phyloP scores from a whole-genome alignment of 2,329 filamentous ascomycete genomes.

The Scedosporium apiospermum region DNA sequence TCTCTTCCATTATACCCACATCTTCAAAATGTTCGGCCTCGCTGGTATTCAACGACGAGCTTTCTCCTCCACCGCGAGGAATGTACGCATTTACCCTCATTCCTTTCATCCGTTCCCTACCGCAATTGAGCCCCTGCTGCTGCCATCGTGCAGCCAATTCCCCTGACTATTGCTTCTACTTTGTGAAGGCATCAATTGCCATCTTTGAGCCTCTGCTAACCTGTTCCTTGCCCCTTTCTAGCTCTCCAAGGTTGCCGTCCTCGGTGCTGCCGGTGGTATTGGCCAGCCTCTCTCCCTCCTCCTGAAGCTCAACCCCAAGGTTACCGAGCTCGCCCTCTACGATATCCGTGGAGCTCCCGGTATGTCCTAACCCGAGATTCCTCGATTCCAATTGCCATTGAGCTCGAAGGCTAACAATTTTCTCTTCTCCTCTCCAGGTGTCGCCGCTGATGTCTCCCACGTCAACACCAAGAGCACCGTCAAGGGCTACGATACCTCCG shows the following conservation, averaged over 20 bases:
- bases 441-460: constrained; percentile 95
- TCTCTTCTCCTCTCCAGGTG: constrained; percentile 48
- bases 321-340: constrained; percentile 90
- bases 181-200: not conserved
- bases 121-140: constrained; percentile 3
- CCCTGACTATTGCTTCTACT: constrained; percentile 2
- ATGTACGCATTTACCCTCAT: constrained; percentile 43
- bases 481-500: constrained; percentile 75
- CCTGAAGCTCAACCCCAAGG: constrained; percentile 95
- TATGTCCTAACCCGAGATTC: constrained; percentile 36
- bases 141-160: constrained; percentile 6
- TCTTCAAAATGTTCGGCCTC: constrained; percentile 60
- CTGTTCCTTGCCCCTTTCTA: constrained; percentile 26
- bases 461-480: constrained; percentile 98
- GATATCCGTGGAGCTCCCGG: constrained; percentile 92
- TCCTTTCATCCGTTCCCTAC: constrained; percentile 10
- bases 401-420: constrained; percentile 10
- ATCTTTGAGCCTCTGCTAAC: not conserved
- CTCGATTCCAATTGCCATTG: not conserved
- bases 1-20: not conserved
- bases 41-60: constrained; percentile 64
- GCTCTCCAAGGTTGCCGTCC: constrained; percentile 95
- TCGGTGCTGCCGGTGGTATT: constrained; percentile 95
- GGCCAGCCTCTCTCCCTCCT: constrained; percentile 96
- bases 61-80: constrained; percentile 70